A percentile compares a stretch with the other conserved stretches of the same genome.
These are phyloP conservation scores for Luffa acutangula DNA, from an alignment of 306 rosid genomes.

Conservation along the genomic window DNA sequence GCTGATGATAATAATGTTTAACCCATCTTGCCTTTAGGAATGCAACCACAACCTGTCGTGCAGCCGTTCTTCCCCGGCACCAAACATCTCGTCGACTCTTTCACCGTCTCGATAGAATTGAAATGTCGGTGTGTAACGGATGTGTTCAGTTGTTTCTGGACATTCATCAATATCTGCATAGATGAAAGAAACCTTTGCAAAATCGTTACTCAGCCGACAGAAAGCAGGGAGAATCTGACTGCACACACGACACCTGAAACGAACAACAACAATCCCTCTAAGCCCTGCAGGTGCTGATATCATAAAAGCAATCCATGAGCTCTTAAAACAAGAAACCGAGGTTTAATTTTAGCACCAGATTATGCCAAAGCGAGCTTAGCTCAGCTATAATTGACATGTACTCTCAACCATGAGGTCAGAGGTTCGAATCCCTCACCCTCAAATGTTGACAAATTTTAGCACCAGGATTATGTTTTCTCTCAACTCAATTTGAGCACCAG, in stretches of 20 bases:
- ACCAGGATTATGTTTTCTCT: neutral
- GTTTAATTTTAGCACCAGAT: neutral
- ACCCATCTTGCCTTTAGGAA: conserved; percentile 15
- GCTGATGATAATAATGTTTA: neutral
- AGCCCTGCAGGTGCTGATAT: neutral
- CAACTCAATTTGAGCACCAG: neutral
- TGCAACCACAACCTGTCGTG: conserved; percentile 55
- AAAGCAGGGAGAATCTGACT: conserved; percentile 70
- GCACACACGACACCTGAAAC: conserved; percentile 73
- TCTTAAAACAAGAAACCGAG: neutral
- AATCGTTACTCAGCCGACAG: conserved; percentile 55
- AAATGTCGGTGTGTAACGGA: conserved; percentile 77
- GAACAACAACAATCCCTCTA: neutral
- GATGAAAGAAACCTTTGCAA: conserved; percentile 58
- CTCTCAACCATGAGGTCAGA: too few species aligned
- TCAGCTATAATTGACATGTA: too few species aligned
- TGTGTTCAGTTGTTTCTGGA: conserved; percentile 77
- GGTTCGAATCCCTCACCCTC: too few species aligned
- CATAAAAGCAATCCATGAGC: neutral
- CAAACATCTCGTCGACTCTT: conserved; percentile 63
- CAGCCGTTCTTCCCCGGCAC: conserved; percentile 48
- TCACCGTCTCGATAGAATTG: conserved; percentile 69
- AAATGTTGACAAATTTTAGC: too few species aligned
- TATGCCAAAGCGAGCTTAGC: too few species aligned
- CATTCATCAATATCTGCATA: conserved; percentile 84